Percentiles rank a stretch among this genome's conserved stretches.
Conservation (phyloP, 148 eudicot species). For the Limonium bicolor region DNA sequence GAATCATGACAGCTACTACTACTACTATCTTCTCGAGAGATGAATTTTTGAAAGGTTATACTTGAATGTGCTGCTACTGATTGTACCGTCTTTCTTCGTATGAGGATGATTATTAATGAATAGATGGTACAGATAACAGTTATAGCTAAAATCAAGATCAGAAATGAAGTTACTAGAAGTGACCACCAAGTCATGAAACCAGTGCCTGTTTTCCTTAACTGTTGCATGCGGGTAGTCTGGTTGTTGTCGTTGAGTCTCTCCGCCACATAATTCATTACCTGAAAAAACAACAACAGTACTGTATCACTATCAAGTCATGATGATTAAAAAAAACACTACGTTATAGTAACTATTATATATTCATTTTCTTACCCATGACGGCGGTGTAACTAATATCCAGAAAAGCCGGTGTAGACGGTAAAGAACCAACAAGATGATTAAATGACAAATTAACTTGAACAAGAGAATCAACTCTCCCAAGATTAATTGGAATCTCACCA, state of each 20-base stretch:
- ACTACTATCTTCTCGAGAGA: no score
- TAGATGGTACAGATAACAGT: no score
- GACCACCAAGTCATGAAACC: no score
- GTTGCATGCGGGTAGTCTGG: constrained; percentile 36
- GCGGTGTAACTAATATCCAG: constrained; percentile 43
- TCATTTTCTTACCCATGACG: constrained; percentile 19
- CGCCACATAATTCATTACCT: constrained; percentile 37
- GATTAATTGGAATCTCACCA: constrained; percentile 43
- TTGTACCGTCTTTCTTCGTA: no score
- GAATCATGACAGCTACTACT: no score
- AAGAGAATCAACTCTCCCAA: constrained; percentile 49
- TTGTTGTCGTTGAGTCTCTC: constrained; percentile 5
- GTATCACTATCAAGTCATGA: background rate
- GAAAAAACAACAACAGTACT: background rate
- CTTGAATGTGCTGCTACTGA: no score
- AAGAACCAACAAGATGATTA: constrained; percentile 43
- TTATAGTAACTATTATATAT: no score
- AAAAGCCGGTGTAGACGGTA: constrained; percentile 70
- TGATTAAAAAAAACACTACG: background rate
- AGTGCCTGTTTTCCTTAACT: no score
- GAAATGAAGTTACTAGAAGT: no score
- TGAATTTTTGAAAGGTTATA: no score
- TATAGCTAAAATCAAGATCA: no score
- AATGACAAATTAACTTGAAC: constrained; percentile 57
- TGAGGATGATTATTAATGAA: no score